Base-by-base conservation (phyloP, 306 rosid genomes). In the Arachis hypogaea region DNA sequence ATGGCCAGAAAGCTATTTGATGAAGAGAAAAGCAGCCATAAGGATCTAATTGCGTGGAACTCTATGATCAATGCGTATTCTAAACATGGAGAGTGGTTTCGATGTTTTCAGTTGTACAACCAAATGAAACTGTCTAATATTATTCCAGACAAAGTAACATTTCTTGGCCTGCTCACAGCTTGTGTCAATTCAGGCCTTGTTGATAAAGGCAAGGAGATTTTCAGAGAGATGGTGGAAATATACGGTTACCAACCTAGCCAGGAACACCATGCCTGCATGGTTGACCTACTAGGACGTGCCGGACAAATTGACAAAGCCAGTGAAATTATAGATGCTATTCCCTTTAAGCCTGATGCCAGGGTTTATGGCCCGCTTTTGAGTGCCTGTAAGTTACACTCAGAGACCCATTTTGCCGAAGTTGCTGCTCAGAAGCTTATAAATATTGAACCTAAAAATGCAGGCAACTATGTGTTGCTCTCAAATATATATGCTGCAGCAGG, bases 401-500 rank as follows among this genome's bases (percentile, higher is more conserved):
- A 88, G 40, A 60, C 88, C 1, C 74, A 56, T 58, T 71, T 87
- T 38, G 96, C 91, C 9, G 96, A 89, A 79, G 40, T 74, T 74
- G 91, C 97, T 7, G 97, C 93, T n/a, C 64, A 84, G 80, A 87
- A 89, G 85, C 91, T 92, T 67, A 76, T 92, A 16, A 71, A 74
- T 7, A 86, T 86, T 82, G 97, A 92, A 74, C 96, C 96, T 5
- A 78, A 80, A 74, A 92, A 92, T 72, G 84, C 93, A 47, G 97
- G 93, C 66, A 92, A 92, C 77, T 88, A 89, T 65, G 76, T 89
- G 16, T 77, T 87, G 87, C 86, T 92, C 44, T 86, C 96, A 4
- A 92, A 92, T 85, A 85, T 89, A 81, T 86, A 86, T 75, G 96
- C 97, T 68, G 93, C 91, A 41, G 91, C 91, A 11, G 97, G 97